phyloP scores from a whole-genome alignment of 1,284 basidiomycete genomes.

The Acaromyces ingoldii region DNA sequence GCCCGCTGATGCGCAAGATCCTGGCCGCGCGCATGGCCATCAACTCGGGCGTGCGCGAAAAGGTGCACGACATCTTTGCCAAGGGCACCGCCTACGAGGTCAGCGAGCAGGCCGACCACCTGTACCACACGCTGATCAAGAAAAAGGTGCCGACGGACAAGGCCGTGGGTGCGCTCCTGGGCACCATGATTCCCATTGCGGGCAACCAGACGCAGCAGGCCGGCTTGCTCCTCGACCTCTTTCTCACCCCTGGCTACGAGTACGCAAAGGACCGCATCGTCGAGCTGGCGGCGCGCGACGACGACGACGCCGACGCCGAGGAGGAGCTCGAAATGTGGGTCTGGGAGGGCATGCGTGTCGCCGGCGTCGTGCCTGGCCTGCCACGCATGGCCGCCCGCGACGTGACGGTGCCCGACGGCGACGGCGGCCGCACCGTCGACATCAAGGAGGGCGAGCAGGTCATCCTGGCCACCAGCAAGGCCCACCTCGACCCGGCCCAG shows the following conservation, averaged over 20 bases:
- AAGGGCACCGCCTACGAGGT: slow-evolving; percentile 19
- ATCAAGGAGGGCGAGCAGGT: slow-evolving; percentile 31
- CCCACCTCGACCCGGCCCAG: slow-evolving; percentile 53
- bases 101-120: slow-evolving; percentile 8
- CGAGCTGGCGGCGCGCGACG: slow-evolving; percentile 11
- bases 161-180: slow-evolving; percentile 11
- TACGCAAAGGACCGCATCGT: slow-evolving; percentile 15
- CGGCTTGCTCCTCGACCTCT: slow-evolving; percentile 17
- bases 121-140: slow-evolving; percentile 12
- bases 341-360: slow-evolving; percentile 19
- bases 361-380: slow-evolving; percentile 16
- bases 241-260: slow-evolving; percentile 11
- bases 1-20: slow-evolving; percentile 6
- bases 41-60: slow-evolving; percentile 14
- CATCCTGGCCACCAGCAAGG: slow-evolving; percentile 20
- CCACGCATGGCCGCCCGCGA: slow-evolving; percentile 14
- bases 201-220: slow-evolving; percentile 21
- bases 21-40: slow-evolving; percentile 14
- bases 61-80: slow-evolving; percentile 13
- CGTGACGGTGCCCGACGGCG: slow-evolving; percentile 10
- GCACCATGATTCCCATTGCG: slow-evolving; percentile 17
- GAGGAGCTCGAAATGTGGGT: slow-evolving; percentile 10
- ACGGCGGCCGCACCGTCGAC: slow-evolving; percentile 8
- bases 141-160: slow-evolving; percentile 2
- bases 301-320: slow-evolving; percentile 13